Base-by-base conservation (phyloP, 495 filamentous ascomycete species). In the Trichoderma asperelloides region DNA sequence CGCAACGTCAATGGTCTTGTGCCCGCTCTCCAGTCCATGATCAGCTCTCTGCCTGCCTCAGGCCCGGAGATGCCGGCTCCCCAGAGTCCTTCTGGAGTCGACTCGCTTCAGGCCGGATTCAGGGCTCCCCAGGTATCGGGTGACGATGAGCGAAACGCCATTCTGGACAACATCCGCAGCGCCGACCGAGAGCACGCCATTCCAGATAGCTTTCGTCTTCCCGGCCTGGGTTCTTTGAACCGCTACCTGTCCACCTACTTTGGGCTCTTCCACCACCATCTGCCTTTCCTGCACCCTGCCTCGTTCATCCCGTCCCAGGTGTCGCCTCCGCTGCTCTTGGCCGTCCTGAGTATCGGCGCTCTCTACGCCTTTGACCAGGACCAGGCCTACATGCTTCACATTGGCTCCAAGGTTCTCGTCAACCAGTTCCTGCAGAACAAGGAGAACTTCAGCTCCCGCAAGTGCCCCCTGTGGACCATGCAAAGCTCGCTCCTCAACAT, bases 361-460 rank as follows among this genome's bases (percentile, higher is more conserved):
- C 80, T 98, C 66, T 98, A 98, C 78, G 92, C 93, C 12, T 98
- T 98, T 74, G 92, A 98, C 74, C 91, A 96, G 73, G 95, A 97
- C 70, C 89, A 96, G 73, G 96, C 96, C 15, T 88, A 96, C 75
- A 89, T 94, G 82, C 87, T 96, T n/a, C 95, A 98, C 78, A 94
- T 97, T 67, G 96, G 94, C 11, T 96, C 96, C 49, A 98, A 97
- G 80, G 89, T 97, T 60, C 82, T 98, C 39, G 92, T 97, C 72
- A 96, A 92, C 77, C 93, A 97, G 76, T 98, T 97, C 77, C 76
- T 98, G 70, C 93, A 96, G 78, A 94, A 96, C 79, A 96, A 96
- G 79, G 93, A 97, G 74, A 97, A 96, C 78, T 97, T 97, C 78
- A 96, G 92, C 82, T 98, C 95, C n/a, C 86, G 93, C 65, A 98